phyloP scores from a whole-genome alignment of 129 eudicot species.

The Calendula officinalis region DNA sequence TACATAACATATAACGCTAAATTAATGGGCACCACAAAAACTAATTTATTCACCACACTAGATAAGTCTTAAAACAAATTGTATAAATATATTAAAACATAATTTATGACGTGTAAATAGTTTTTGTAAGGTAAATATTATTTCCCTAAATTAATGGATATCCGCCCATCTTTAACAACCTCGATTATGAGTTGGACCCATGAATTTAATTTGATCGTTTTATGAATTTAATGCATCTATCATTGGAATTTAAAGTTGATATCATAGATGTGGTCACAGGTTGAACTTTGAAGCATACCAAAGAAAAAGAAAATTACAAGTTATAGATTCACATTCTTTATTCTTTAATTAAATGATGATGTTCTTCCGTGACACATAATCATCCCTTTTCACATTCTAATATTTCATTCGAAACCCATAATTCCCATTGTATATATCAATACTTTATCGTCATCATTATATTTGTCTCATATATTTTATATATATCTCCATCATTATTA shows the following conservation, averaged over 20 bases:
- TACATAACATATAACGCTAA: too few relatives aligned
- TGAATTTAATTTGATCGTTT: conserved; percentile 9
- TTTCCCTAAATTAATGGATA: too few relatives aligned
- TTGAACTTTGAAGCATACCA: background rate
- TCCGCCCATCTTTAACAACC: conserved; percentile 15
- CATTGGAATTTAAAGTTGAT: conserved; percentile 10
- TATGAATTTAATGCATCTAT: conserved; percentile 17
- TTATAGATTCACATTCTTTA: conserved; percentile 1
- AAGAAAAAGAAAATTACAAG: background rate
- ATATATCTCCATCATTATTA: conserved; percentile 8
- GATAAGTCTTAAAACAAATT: too few relatives aligned
- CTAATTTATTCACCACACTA: too few relatives aligned
- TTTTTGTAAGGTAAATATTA: too few relatives aligned
- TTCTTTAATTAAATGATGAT: conserved; percentile 18
- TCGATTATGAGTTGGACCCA: conserved; percentile 25
- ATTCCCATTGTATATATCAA: background rate
- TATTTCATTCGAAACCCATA: too few relatives aligned
- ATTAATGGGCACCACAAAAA: too few relatives aligned
- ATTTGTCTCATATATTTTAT: too few relatives aligned
- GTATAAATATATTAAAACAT: too few relatives aligned
- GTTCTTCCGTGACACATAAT: conserved; percentile 3
- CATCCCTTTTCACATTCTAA: conserved; percentile 4
- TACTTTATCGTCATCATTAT: too few relatives aligned
- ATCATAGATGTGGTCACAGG: conserved; percentile 20
- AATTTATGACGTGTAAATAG: too few relatives aligned